A percentile compares a stretch with the other conserved stretches of the same genome.
Conservation (phyloP, 2,329 filamentous ascomycete species). For the Zasmidium citrigriseum region DNA sequence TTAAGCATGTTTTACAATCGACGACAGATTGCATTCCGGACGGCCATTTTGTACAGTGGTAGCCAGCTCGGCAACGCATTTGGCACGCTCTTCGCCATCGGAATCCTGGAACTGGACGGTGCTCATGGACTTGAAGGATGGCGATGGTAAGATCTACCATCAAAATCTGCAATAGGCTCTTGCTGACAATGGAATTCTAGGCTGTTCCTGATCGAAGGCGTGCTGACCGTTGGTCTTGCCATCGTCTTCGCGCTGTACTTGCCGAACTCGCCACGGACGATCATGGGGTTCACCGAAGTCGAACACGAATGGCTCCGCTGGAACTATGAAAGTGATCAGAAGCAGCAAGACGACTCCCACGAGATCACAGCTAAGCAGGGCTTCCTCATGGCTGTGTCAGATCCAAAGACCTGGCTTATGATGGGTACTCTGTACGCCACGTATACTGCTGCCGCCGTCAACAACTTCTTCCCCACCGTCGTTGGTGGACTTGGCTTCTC, state of each 20-base stretch:
- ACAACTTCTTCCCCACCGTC: slow-evolving; percentile 39
- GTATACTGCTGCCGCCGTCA: slow-evolving; percentile 22
- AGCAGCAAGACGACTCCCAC: slow-evolving; percentile 20
- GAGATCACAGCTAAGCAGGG: slow-evolving; percentile 23
- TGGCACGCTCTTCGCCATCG: slow-evolving; percentile 23
- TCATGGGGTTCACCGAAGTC: slow-evolving; percentile 15
- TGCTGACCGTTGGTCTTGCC: slow-evolving; percentile 25
- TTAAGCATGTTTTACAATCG: slow-evolving; percentile 46
- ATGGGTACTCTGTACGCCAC: slow-evolving; percentile 22
- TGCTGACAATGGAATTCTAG: not conserved
- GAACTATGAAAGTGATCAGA: slow-evolving; percentile 24
- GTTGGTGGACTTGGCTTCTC: slow-evolving; percentile 41
- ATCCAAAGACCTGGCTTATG: slow-evolving; percentile 26
- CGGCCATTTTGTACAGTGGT: slow-evolving; percentile 40
- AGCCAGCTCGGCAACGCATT: slow-evolving; percentile 36
- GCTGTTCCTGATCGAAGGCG: slow-evolving; percentile 27
- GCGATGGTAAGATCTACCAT: slow-evolving; percentile 22
- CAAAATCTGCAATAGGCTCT: not conserved
- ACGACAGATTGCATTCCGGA: slow-evolving; percentile 40
- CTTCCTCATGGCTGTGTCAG: slow-evolving; percentile 26
- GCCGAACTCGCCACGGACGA: slow-evolving; percentile 23
- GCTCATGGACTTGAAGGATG: slow-evolving; percentile 35
- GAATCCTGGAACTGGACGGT: slow-evolving; percentile 31
- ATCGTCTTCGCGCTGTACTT: slow-evolving; percentile 22
- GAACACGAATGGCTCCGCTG: slow-evolving; percentile 22